These are phyloP conservation scores for Monosporascus sp. DNA, from an alignment of 2,329 filamentous ascomycete species.

Conservation along the genomic window DNA sequence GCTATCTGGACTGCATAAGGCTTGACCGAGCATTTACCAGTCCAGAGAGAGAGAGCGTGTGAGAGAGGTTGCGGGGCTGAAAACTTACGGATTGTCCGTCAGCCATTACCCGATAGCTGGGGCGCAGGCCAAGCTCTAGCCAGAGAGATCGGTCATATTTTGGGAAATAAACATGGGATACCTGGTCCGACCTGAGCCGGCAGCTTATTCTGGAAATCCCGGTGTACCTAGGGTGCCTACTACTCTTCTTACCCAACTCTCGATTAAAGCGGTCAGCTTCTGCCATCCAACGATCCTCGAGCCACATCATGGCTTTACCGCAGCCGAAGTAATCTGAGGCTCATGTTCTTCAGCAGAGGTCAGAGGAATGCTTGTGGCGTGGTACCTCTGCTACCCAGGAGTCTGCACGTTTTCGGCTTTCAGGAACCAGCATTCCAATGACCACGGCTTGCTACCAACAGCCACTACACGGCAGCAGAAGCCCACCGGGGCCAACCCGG, in stretches of 20 bases:
- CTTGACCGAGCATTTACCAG: not conserved
- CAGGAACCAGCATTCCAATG: slow-evolving; percentile 23
- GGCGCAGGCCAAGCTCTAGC: not conserved
- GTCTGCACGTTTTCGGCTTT: slow-evolving; percentile 22
- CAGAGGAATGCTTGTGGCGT: slow-evolving; percentile 22
- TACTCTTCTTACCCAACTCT: no score
- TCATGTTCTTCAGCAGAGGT: slow-evolving; percentile 8
- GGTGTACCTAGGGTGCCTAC: no score
- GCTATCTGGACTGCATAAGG: not conserved
- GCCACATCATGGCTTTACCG: no score
- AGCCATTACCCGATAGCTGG: not conserved
- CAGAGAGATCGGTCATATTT: not conserved
- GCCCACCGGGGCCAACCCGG: not conserved
- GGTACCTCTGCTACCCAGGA: slow-evolving; percentile 10
- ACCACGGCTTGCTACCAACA: slow-evolving; percentile 4
- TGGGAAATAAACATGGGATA: not conserved
- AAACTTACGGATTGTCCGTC: slow-evolving; percentile 1
- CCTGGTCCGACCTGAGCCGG: not conserved
- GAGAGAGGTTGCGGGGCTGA: slow-evolving; percentile 4
- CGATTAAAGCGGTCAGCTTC: not conserved
- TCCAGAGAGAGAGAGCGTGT: not conserved
- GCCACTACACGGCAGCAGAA: not conserved
- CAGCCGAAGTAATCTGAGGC: not conserved
- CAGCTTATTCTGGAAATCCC: no score
- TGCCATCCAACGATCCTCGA: no score